These are phyloP conservation scores for Boletus patriciae DNA, from an alignment of 768 basidiomycete genomes.

Conservation along the genomic window DNA sequence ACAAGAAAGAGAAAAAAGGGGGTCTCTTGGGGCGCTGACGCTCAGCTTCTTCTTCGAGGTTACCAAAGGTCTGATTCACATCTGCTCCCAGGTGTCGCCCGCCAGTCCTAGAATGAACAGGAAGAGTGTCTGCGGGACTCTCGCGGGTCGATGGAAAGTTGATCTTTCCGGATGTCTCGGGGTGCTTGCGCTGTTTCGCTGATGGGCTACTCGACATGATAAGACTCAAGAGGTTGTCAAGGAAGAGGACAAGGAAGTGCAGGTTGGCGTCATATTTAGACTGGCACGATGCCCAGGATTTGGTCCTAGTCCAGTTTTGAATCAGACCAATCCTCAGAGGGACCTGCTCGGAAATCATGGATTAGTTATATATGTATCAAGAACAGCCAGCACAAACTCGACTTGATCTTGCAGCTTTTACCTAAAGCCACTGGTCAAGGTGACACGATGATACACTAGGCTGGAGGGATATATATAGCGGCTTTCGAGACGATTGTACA, in stretches of 20 bases:
- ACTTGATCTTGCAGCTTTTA: conserved; percentile 6
- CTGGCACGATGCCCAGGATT: not conserved
- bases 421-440: not conserved
- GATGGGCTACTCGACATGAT: conserved; percentile 15
- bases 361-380: not conserved
- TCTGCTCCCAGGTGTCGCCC: not conserved
- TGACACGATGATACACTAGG: conserved; percentile 10
- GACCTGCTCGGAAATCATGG: conserved; percentile 1
- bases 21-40: conserved; percentile 5
- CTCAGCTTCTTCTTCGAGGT: conserved; percentile 12
- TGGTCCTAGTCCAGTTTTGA: conserved; percentile 11
- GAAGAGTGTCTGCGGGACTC: not conserved
- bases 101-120: not conserved
- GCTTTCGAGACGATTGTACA: conserved; percentile 25
- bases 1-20: conserved; percentile 17
- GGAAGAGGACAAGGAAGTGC: not conserved
- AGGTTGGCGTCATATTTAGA: not conserved
- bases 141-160: not conserved
- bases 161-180: not conserved
- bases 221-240: not conserved
- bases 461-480: conserved; percentile 16
- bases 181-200: conserved; percentile 7
- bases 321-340: conserved; percentile 11
- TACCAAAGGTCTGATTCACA: conserved; percentile 1
- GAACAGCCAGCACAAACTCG: not conserved